Base-by-base conservation (phyloP, 768 basidiomycete genomes). In the Leccinum aurantiacum region DNA sequence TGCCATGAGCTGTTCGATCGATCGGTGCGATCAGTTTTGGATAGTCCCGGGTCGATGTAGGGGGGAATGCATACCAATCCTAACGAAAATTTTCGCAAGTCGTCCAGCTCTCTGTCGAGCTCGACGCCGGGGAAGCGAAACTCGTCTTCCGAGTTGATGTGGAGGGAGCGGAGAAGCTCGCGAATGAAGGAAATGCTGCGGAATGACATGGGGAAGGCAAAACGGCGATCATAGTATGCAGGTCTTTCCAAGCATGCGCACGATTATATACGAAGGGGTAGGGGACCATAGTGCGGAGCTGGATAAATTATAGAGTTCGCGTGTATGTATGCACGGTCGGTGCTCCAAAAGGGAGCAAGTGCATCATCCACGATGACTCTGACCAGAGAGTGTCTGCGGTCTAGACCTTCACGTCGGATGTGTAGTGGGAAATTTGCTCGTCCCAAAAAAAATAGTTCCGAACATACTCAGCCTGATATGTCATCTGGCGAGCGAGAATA, bases 61-160 rank as follows among this genome's bases (percentile, higher is more conserved):
- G 33, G 38, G 44, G n/a, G 46, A 13, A 22, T n/a, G 51, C 51
- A 49, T 53, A 67, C 73, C 58, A 73, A 17, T 53, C 57, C 67
- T 5, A 73, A 53, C 14, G 59, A 62, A 37, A 64, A 27, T 54
- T 65, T 73, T 22, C 73, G 63, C 52, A 53, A 47, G 52, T 71
- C 67, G 13, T 65, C 44, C 2, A 71, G 60, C 33, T 71, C 64
- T 61, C 54, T 64, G 31, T 60, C 15, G 41, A 67, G 62, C 31
- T 70, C 69, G 41, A 59, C 11, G 11, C 58, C 24, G 24, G 24
- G 53, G 22, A 57, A 19, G 10, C 60, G 33, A 14, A 37, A 17
- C 5, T 65, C 66, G 11, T 54, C 53, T 17, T 9, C 46, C 22
- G 46, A 25, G 38, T 51, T 27, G 29, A 52, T 22, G 14, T 44